Evolutionary conservation across 208 protist species (phyloP), one percentile per base, ranked within the genome.

Genomic region (Acanthamoeba triangularis): DNA sequence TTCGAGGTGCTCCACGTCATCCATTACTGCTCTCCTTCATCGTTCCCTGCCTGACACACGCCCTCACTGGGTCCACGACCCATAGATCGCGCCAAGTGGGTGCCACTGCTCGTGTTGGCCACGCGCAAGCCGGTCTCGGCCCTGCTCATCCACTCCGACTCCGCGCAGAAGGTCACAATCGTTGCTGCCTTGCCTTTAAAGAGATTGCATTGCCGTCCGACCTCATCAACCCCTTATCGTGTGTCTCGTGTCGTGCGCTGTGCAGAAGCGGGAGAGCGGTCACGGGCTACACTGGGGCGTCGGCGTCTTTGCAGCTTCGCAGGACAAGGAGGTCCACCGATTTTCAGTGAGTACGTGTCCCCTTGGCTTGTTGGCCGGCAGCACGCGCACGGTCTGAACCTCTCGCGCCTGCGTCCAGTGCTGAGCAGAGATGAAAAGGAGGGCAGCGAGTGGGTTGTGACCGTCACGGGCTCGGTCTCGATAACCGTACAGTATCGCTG

Each of bases 241-340:
- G n/a, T 74, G 10, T 37, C 44, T 61, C 78, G 49, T 1, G 33
- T n/a, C 7, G 47, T 23, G 35, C 35, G 28, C 14, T 30, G 11
- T 49, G 37, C 78, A 87, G 44, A 49, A 87, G 44, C 61, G 56
- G 47, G n/a, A 20, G 10, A 78, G 25, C 78, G 41, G 41, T 84
- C 44, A 87, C 44, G 78, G 78, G 7, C 47, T 87, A 25, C 78
- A 87, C 49, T 87, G 78, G 78, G 49, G 49, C 49, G n/a, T 87
- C 37, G 61, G n/a, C 78, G 28, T 87, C 28, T 87, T 87, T 33
- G 78, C 78, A 11, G 78, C 78, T 28, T 87, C 78, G 20, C 78
- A 87, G 78, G 78, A 87, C 47, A 87, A 59, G 44, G 78, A 87
- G 0, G 49, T 87, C 78, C 78, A 87, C 18, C 78, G 78, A 11